phyloP scores from a whole-genome alignment of 768 basidiomycete genomes.

The Suillus decipiens region DNA sequence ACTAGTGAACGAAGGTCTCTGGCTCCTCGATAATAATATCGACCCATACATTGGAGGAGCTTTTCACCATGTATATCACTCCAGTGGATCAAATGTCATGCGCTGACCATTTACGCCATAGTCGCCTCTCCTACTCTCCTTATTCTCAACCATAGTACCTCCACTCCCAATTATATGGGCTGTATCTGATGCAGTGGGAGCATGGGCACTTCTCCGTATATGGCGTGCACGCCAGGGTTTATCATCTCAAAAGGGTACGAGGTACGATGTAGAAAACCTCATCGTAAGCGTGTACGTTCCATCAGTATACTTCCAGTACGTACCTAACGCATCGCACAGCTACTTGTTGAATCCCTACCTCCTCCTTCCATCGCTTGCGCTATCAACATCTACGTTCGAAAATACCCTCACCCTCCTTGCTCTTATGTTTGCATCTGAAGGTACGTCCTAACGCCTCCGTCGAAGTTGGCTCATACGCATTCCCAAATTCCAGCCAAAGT shows the following conservation, averaged over 20 bases:
- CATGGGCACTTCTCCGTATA: slow-evolving; percentile 66
- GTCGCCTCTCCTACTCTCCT: slow-evolving; percentile 79
- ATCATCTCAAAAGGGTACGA: slow-evolving; percentile 43
- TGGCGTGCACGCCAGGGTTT: slow-evolving; percentile 65
- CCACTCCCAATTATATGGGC: slow-evolving; percentile 69
- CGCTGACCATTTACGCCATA: slow-evolving; percentile 31
- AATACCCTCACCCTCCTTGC: slow-evolving; percentile 68
- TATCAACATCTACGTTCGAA: slow-evolving; percentile 83
- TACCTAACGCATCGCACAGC: slow-evolving; percentile 40
- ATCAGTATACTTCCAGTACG: not conserved
- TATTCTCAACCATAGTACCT: slow-evolving; percentile 75
- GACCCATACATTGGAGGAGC: slow-evolving; percentile 87
- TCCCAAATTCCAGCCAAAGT: slow-evolving; percentile 47
- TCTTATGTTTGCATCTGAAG: slow-evolving; percentile 69
- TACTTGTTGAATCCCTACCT: slow-evolving; percentile 92
- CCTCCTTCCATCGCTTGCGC: slow-evolving; percentile 73
- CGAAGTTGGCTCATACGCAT: not conserved
- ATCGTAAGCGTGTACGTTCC: slow-evolving; percentile 8
- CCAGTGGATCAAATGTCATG: not conserved
- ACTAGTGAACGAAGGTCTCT: slow-evolving; percentile 88
- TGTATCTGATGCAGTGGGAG: slow-evolving; percentile 62
- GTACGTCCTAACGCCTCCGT: slow-evolving; percentile 36
- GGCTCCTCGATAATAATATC: slow-evolving; percentile 72
- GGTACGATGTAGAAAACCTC: slow-evolving; percentile 1
- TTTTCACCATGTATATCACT: slow-evolving; percentile 74